Percentiles rank a stretch among this genome's conserved stretches.
Conservation (phyloP, 2,329 filamentous ascomycete genomes). For the Cercospora janseana region DNA sequence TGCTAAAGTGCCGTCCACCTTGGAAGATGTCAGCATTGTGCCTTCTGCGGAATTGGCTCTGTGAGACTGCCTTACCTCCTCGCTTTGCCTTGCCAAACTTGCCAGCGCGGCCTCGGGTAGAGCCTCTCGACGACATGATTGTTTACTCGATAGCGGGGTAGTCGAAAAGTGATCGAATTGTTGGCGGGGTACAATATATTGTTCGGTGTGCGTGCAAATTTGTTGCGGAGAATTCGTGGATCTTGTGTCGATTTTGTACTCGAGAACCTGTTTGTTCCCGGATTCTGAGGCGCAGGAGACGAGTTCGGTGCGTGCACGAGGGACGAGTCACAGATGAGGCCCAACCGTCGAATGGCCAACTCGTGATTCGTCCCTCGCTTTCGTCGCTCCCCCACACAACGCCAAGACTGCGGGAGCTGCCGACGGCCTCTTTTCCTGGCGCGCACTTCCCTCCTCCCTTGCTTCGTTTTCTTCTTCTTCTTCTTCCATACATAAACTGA, state of each 20-base stretch:
- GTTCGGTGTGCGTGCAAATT: neutral
- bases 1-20: constrained; percentile 96
- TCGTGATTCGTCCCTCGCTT: constrained; percentile 14
- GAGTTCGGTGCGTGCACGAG: constrained; percentile 1
- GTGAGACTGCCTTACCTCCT: constrained; percentile 65
- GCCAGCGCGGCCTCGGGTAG: constrained; percentile 72
- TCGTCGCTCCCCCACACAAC: neutral
- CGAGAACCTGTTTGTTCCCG: neutral
- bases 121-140: constrained; percentile 51
- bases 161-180: constrained; percentile 8
- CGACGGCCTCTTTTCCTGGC: too few species aligned
- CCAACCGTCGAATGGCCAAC: neutral
- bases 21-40: constrained; percentile 21
- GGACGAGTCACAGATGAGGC: constrained; percentile 9
- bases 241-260: neutral
- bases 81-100: constrained; percentile 93
- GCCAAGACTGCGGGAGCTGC: too few species aligned
- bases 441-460: too few species aligned
- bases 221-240: neutral
- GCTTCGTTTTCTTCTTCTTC: constrained; percentile 28
- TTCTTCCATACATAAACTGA: constrained; percentile 42
- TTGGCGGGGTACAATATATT: constrained; percentile 26
- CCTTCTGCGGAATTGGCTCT: neutral
- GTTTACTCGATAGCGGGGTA: constrained; percentile 10
- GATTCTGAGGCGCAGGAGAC: neutral